phyloP scores from a whole-genome alignment of 1,139 yeast genomes.

The Blastobotrys apis region DNA sequence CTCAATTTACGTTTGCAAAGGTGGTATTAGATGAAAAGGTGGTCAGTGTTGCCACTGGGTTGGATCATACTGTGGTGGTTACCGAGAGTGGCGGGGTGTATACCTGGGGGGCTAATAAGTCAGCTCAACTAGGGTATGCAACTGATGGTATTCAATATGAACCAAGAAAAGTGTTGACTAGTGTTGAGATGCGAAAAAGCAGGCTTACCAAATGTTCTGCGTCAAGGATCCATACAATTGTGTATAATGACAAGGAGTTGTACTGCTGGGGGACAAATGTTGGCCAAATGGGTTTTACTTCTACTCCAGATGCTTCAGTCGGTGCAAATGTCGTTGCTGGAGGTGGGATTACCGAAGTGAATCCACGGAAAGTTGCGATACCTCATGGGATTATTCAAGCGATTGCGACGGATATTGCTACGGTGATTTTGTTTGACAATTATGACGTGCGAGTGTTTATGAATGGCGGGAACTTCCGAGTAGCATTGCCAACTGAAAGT shows the following conservation, averaged over 20 bases:
- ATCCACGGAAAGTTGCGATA: slow-evolving; percentile 42
- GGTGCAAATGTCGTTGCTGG: slow-evolving; percentile 7
- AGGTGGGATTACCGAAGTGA: slow-evolving; percentile 24
- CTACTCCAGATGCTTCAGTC: slow-evolving; percentile 16
- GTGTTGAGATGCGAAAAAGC: slow-evolving; percentile 44
- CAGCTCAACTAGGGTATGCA: slow-evolving; percentile 60
- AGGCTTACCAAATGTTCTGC: slow-evolving; percentile 54
- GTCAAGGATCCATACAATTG: slow-evolving; percentile 70
- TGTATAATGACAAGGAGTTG: slow-evolving; percentile 49
- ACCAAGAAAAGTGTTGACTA: slow-evolving; percentile 45
- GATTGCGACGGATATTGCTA: slow-evolving; percentile 65
- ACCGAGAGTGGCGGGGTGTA: slow-evolving; percentile 51
- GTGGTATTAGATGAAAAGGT: slow-evolving; percentile 40
- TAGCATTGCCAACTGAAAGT: slow-evolving; percentile 28
- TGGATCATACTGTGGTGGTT: slow-evolving; percentile 62
- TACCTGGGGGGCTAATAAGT: slow-evolving; percentile 75
- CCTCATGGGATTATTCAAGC: slow-evolving; percentile 48
- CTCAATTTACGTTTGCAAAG: slow-evolving; percentile 37
- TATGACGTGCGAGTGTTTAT: slow-evolving; percentile 62
- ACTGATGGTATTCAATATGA: slow-evolving; percentile 36
- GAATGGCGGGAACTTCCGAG: slow-evolving; percentile 54
- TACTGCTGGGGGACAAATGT: slow-evolving; percentile 77
- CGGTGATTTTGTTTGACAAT: slow-evolving; percentile 57
- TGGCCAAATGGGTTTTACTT: slow-evolving; percentile 75
- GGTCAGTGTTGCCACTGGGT: slow-evolving; percentile 48